A percentile compares a stretch with the other conserved stretches of the same genome.
Evolutionary conservation across 352 stramenopile species (phyloP).

Genomic region (Phytopythium sindhum): DNA sequence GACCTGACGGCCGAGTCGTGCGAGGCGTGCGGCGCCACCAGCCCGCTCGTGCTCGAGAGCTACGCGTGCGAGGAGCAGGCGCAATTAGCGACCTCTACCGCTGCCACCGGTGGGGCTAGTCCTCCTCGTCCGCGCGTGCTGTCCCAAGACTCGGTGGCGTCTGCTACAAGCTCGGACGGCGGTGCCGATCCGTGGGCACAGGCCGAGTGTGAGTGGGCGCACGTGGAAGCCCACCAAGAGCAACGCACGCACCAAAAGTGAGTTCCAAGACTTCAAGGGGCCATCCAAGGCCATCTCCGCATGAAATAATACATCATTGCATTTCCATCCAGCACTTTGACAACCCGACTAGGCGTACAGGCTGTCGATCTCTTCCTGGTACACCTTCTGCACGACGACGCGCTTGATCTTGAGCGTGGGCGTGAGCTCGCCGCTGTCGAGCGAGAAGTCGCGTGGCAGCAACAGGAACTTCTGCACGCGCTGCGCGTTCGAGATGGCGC

Average conservation of each 20-base stretch:
- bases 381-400: slow-evolving; percentile 80
- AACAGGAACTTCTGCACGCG: slow-evolving; percentile 76
- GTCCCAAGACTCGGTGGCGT: slow-evolving; percentile 40
- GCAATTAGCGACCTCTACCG: slow-evolving; percentile 1
- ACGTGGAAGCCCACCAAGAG: slow-evolving; percentile 59
- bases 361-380: slow-evolving; percentile 77
- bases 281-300: too few relatives aligned
- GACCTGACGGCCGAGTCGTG: slow-evolving; percentile 48
- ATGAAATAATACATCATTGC: too few relatives aligned
- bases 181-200: slow-evolving; percentile 56
- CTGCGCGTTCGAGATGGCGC: slow-evolving; percentile 41
- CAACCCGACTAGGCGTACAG: slow-evolving; percentile 82
- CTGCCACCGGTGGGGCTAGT: neutral
- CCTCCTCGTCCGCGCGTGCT: slow-evolving; percentile 18
- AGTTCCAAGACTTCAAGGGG: neutral
- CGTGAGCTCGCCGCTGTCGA: slow-evolving; percentile 85
- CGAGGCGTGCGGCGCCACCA: slow-evolving; percentile 63
- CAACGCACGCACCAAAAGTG: slow-evolving; percentile 1
- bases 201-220: slow-evolving; percentile 67
- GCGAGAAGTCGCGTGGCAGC: slow-evolving; percentile 71
- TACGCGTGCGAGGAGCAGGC: slow-evolving; percentile 46
- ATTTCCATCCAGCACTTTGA: too few relatives aligned
- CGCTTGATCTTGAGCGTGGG: slow-evolving; percentile 94
- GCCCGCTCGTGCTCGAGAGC: slow-evolving; percentile 58
- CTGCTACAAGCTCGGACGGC: slow-evolving; percentile 21